Evolutionary conservation across 1,284 basidiomycete genomes (phyloP).

Genomic region (Limonomyces culmigenus): DNA sequence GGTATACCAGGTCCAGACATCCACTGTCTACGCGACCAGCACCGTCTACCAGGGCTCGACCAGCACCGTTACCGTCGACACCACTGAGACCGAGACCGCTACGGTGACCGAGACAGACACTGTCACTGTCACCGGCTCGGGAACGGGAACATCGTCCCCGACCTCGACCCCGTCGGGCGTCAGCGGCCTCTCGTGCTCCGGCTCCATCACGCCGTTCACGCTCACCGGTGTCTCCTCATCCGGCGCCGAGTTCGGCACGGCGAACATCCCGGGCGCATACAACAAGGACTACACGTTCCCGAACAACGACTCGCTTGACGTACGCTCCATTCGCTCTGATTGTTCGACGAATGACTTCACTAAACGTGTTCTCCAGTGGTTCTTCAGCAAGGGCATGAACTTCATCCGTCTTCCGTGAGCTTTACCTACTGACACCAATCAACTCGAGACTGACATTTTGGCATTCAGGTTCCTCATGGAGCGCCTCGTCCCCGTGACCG

Average conservation of each 20-base stretch:
- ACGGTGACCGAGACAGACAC: no score
- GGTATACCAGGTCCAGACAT: no score
- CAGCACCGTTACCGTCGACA: no score
- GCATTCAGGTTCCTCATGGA: conserved; percentile 47
- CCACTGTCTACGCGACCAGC: no score
- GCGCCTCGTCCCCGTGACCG: conserved; percentile 32
- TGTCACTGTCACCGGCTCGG: no score
- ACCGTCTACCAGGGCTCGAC: no score
- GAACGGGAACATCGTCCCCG: not conserved
- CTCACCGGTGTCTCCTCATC: conserved; percentile 48
- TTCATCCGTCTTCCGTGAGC: conserved; percentile 44
- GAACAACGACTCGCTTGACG: conserved; percentile 25
- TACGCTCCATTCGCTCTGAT: conserved; percentile 10
- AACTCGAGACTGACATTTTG: no score
- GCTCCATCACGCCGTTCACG: conserved; percentile 38
- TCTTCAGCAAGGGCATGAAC: conserved; percentile 39
- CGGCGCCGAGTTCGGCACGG: conserved; percentile 38
- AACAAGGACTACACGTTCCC: conserved; percentile 33
- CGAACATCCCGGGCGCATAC: conserved; percentile 26
- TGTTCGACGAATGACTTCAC: conserved; percentile 4
- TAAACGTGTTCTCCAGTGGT: conserved; percentile 20
- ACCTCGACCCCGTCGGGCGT: not conserved
- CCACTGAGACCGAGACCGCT: no score
- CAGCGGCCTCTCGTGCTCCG: conserved; percentile 13
- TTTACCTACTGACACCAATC: no score